Percentiles rank a stretch among this genome's conserved stretches.
Evolutionary conservation across 139 green algal species (phyloP).

Genomic region (Nannochloris sp.): DNA sequence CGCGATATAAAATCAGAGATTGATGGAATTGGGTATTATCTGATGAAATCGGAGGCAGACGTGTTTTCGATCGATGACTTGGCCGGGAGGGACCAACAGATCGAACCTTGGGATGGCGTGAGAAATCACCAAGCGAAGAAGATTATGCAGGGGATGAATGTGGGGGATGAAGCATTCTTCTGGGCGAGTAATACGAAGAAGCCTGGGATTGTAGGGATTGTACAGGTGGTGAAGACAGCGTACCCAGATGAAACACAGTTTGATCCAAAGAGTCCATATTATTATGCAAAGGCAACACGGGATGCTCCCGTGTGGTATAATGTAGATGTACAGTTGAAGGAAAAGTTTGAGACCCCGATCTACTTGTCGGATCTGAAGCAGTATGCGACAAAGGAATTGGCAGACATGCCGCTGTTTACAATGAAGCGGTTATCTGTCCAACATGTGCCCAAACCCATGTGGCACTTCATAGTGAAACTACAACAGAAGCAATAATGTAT

Average conservation of each 20-base stretch:
- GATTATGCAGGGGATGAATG: conserved; percentile 50
- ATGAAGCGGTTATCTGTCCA: conserved; percentile 41
- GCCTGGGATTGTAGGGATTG: conserved; percentile 48
- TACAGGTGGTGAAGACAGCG: conserved; percentile 28
- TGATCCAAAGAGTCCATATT: conserved; percentile 45
- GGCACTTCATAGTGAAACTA: conserved; percentile 31
- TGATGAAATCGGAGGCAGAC: conserved; percentile 53
- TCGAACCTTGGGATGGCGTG: conserved; percentile 57
- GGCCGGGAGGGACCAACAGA: conserved; percentile 17
- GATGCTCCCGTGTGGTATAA: conserved; percentile 41
- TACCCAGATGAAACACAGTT: conserved; percentile 57
- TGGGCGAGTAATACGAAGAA: conserved; percentile 50
- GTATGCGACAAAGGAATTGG: conserved; percentile 21
- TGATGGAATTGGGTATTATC: not conserved
- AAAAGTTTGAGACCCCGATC: conserved; percentile 27
- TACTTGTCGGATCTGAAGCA: conserved; percentile 50
- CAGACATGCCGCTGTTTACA: conserved; percentile 44
- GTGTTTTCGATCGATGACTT: conserved; percentile 59
- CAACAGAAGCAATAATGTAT: conserved; percentile 6
- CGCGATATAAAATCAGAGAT: not conserved
- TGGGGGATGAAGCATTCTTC: conserved; percentile 51
- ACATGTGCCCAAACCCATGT: conserved; percentile 23
- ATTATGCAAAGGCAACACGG: conserved; percentile 33
- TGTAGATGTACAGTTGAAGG: conserved; percentile 49
- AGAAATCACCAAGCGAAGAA: conserved; percentile 60